Percentiles rank a stretch among this genome's conserved stretches.
These are phyloP conservation scores for Keqinozyma sinolaborantium DNA, from an alignment of 1,139 yeast genomes.

Conservation along the genomic window DNA sequence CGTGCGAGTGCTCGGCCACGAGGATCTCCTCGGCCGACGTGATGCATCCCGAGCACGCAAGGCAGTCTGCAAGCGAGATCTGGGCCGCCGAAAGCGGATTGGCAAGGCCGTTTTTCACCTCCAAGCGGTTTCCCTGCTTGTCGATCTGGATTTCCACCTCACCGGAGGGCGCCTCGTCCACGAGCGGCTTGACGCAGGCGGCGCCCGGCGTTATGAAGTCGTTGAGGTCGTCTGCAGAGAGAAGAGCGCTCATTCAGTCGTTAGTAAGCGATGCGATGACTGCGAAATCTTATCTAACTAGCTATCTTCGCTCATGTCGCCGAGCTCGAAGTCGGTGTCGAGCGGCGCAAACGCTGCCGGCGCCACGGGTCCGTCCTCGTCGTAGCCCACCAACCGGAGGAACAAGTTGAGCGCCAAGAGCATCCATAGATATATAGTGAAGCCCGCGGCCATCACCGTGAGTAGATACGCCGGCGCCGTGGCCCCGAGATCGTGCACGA, in stretches of 20 bases:
- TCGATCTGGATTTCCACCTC: conserved; percentile 65
- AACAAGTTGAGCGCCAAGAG: conserved; percentile 55
- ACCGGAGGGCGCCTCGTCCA: conserved; percentile 18
- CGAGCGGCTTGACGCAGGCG: conserved; percentile 77
- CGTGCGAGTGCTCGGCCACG: conserved; percentile 86
- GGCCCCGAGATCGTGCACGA: conserved; percentile 71
- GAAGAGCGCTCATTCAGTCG: conserved; percentile 69
- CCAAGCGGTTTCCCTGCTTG: conserved; percentile 63
- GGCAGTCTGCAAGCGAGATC: conserved; percentile 85
- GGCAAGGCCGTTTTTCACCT: conserved; percentile 58
- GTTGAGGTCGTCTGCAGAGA: conserved; percentile 86
- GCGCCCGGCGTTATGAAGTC: conserved; percentile 94
- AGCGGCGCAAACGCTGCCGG: conserved; percentile 11
- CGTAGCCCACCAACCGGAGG: conserved; percentile 47
- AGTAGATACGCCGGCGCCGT: conserved; percentile 83
- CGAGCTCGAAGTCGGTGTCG: conserved; percentile 33
- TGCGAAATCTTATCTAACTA: conserved; percentile 2
- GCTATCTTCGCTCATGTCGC: conserved; percentile 26
- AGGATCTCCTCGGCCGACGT: conserved; percentile 94
- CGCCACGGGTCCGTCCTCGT: conserved; percentile 33
- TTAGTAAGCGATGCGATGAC: background rate
- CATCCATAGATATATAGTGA: conserved; percentile 66
- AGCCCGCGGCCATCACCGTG: conserved; percentile 71
- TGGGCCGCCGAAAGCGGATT: conserved; percentile 70
- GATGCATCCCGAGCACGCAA: conserved; percentile 96